phyloP scores from a whole-genome alignment of 1,284 basidiomycete genomes.

The Ustilago bromivora region DNA sequence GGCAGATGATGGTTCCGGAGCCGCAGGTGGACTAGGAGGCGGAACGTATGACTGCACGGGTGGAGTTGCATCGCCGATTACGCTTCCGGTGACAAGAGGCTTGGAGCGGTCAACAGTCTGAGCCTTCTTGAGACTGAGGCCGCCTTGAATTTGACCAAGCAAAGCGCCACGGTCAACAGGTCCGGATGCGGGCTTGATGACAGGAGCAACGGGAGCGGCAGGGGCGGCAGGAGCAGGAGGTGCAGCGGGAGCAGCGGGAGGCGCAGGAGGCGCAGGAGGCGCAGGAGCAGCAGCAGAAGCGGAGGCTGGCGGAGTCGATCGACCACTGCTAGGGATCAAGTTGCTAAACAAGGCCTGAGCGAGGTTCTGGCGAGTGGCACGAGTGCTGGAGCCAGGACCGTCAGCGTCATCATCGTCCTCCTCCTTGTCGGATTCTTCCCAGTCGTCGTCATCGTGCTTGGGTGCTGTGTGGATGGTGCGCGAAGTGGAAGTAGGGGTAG shows the following conservation, averaged over 20 bases:
- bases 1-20: constrained; percentile 50
- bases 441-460: constrained; percentile 66
- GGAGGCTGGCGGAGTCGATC: constrained; percentile 54
- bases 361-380: constrained; percentile 66
- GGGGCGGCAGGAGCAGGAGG: constrained; percentile 44
- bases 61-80: constrained; percentile 80
- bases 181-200: constrained; percentile 63
- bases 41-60: constrained; percentile 73
- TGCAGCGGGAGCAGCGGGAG: constrained; percentile 69
- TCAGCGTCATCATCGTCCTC: constrained; percentile 67
- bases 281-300: constrained; percentile 47
- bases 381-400: constrained; percentile 62
- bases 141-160: constrained; percentile 84
- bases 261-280: constrained; percentile 39
- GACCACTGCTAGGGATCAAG: constrained; percentile 57
- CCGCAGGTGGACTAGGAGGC: constrained; percentile 55
- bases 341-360: constrained; percentile 67
- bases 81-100: constrained; percentile 78
- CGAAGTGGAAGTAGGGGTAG: constrained; percentile 28
- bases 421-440: constrained; percentile 64
- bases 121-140: constrained; percentile 80
- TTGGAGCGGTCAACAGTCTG: constrained; percentile 86
- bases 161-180: constrained; percentile 78
- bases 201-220: constrained; percentile 66
- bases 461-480: constrained; percentile 55